Evolutionary conservation across 2,329 filamentous ascomycete species (phyloP).

Genomic region (Clarireedia monteithiana): DNA sequence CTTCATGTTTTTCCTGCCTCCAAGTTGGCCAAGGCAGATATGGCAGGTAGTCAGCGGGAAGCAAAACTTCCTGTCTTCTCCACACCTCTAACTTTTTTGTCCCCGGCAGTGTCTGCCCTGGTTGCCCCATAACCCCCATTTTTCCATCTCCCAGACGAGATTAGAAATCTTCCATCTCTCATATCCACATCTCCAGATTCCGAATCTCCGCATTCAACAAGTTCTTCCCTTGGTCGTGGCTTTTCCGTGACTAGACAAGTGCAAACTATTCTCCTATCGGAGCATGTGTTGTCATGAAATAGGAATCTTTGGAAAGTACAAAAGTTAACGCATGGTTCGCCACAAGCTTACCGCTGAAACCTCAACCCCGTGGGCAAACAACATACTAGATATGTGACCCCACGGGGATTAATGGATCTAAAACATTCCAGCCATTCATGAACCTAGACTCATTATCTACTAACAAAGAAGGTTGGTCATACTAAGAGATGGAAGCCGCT

Average conservation of each 20-base stretch:
- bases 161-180: neutral
- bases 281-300: neutral
- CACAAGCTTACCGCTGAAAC: neutral
- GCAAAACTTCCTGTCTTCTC: constrained; percentile 3
- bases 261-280: neutral
- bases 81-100: neutral
- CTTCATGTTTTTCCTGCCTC: too few species aligned
- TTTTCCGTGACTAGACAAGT: too few species aligned
- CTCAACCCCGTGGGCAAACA: constrained; percentile 5
- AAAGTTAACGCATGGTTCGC: neutral
- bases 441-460: neutral
- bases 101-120: neutral
- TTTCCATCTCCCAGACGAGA: neutral
- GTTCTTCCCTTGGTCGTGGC: too few species aligned
- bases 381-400: neutral
- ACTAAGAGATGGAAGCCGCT: neutral
- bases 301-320: neutral
- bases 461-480: neutral
- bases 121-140: neutral
- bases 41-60: neutral
- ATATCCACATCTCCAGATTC: neutral
- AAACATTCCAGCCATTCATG: neutral
- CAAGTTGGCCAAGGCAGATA: too few species aligned
- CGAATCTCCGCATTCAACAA: too few species aligned
- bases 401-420: constrained; percentile 4